Evolutionary conservation across 2,329 filamentous ascomycete species (phyloP).

Genomic region (Harringtonia aguacate): DNA sequence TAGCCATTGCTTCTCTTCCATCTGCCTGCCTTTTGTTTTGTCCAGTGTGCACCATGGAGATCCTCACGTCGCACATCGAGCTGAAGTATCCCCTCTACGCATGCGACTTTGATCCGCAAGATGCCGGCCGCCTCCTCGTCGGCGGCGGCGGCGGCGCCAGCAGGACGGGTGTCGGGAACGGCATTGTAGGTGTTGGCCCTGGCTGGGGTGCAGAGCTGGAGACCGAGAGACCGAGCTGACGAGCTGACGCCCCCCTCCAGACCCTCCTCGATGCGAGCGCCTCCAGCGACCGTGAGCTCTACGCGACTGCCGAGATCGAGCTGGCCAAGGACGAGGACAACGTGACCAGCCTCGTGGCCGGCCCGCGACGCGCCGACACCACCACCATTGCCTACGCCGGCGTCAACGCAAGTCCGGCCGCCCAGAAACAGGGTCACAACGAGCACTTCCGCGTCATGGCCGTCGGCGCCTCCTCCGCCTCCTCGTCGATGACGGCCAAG

Average conservation of each 20-base stretch:
- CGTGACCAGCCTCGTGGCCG: slow-evolving; percentile 69
- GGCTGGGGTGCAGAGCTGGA: too few relatives aligned
- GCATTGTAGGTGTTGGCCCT: slow-evolving; percentile 64
- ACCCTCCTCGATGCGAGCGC: slow-evolving; percentile 61
- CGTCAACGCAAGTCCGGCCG: slow-evolving; percentile 68
- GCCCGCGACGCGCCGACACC: slow-evolving; percentile 44
- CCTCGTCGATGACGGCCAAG: too few relatives aligned
- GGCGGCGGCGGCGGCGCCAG: slow-evolving; percentile 81
- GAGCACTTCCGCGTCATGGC: slow-evolving; percentile 72
- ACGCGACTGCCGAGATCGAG: slow-evolving; percentile 60
- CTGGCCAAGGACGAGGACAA: slow-evolving; percentile 81
- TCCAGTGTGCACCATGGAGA: slow-evolving; percentile 11
- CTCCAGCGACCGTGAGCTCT: slow-evolving; percentile 47
- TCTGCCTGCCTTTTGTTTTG: not conserved
- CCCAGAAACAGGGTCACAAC: slow-evolving; percentile 67
- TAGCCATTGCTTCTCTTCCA: not conserved
- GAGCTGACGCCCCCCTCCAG: slow-evolving; percentile 25
- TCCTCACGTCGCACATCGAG: slow-evolving; percentile 48
- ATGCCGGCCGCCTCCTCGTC: slow-evolving; percentile 66
- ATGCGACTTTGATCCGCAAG: slow-evolving; percentile 76
- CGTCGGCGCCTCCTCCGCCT: slow-evolving; percentile 39
- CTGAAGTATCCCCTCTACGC: slow-evolving; percentile 79
- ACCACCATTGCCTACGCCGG: slow-evolving; percentile 52
- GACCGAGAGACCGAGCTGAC: not conserved
- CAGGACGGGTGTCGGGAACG: slow-evolving; percentile 73